Percentiles rank a stretch among this genome's conserved stretches.
These are phyloP conservation scores for Xylaria sp. DNA, from an alignment of 2,329 filamentous ascomycete genomes.

Conservation along the genomic window DNA sequence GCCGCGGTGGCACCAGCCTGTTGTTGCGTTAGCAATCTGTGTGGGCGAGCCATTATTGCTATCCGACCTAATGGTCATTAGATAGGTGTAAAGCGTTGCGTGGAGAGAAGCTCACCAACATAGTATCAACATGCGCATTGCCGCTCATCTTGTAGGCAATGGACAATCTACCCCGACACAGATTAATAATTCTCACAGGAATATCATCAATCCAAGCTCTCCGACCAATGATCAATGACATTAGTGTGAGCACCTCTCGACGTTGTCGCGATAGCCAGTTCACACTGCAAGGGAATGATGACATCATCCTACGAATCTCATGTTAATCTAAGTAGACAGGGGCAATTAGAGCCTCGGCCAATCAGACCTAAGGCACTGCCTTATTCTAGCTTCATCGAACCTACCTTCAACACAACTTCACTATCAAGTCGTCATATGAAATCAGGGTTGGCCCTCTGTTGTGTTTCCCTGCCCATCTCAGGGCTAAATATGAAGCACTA, in stretches of 20 bases:
- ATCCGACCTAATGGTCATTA: not conserved
- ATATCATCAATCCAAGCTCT: too few species aligned
- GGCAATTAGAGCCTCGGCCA: conserved; percentile 8
- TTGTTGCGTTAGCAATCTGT: conserved; percentile 1
- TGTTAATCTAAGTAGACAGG: not conserved
- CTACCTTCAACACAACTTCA: not conserved
- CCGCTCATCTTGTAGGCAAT: conserved; percentile 32
- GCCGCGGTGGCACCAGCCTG: conserved; percentile 86
- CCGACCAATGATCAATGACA: too few species aligned
- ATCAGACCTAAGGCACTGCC: conserved; percentile 10
- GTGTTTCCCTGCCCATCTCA: too few species aligned
- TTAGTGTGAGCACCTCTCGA: too few species aligned
- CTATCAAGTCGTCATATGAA: not conserved
- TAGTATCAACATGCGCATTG: conserved; percentile 38
- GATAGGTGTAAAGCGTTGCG: not conserved
- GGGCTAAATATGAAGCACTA: too few species aligned
- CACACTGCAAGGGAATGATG: conserved; percentile 11
- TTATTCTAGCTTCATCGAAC: not conserved
- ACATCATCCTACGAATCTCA: conserved; percentile 24
- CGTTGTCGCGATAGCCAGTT: conserved; percentile 5
- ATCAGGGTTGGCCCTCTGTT: too few species aligned
- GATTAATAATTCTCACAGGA: not conserved
- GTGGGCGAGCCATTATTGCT: not conserved
- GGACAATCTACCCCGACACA: not conserved
- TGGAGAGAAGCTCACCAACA: conserved; percentile 36